phyloP scores from a whole-genome alignment of 1,284 basidiomycete genomes.

The Leccinum fuscescens region DNA sequence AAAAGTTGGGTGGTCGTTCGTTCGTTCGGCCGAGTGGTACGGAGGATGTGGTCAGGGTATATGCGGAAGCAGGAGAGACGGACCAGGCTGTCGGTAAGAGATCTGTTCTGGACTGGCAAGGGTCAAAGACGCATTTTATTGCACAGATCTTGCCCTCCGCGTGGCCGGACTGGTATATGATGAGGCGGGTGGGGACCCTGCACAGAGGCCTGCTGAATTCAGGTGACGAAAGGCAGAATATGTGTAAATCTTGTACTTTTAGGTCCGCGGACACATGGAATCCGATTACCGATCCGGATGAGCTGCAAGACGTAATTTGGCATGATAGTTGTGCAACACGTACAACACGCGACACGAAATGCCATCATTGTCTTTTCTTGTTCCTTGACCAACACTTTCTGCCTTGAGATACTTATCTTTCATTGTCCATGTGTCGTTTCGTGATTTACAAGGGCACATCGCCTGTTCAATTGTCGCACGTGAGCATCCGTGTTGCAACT shows the following conservation, averaged over 20 bases:
- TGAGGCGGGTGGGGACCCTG: constrained; percentile 68
- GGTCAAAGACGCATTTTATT: constrained; percentile 7
- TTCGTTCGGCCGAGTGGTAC: constrained; percentile 98
- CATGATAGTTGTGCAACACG: constrained; percentile 13
- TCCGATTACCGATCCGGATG: constrained; percentile 7
- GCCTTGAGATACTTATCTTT: not conserved
- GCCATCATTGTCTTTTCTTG: not conserved
- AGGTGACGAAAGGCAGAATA: constrained; percentile 34
- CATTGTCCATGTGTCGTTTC: constrained; percentile 71
- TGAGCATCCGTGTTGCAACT: constrained; percentile 32
- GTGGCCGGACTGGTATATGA: constrained; percentile 84
- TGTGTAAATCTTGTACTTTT: constrained; percentile 1
- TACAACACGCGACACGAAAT: not conserved
- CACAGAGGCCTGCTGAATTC: constrained; percentile 69
- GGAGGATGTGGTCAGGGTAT: constrained; percentile 97
- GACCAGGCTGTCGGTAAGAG: constrained; percentile 80
- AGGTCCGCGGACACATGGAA: not conserved
- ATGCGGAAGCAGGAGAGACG: constrained; percentile 84
- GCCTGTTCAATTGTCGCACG: constrained; percentile 85
- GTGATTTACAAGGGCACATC: constrained; percentile 90
- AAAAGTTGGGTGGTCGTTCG: constrained; percentile 82
- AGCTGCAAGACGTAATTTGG: constrained; percentile 19
- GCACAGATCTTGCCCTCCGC: constrained; percentile 74
- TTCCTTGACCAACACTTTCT: not conserved
- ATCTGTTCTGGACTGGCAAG: not conserved